phyloP scores from a whole-genome alignment of 2,329 filamentous ascomycete genomes.

The Cordyceps javanica region DNA sequence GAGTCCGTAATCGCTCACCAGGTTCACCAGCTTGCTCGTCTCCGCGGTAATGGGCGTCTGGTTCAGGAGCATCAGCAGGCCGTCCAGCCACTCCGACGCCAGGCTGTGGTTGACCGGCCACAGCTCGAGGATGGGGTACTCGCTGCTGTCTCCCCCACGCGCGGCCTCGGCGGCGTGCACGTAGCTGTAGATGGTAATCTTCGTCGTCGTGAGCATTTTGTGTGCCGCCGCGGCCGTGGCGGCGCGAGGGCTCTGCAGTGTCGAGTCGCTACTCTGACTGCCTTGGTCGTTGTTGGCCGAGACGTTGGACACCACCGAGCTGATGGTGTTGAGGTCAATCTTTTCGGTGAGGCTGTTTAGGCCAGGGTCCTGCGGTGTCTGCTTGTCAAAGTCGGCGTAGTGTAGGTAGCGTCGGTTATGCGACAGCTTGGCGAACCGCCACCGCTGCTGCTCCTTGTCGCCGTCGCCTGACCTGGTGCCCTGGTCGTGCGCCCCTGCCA shows the following conservation, averaged over 20 bases:
- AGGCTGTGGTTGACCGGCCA: conserved; percentile 73
- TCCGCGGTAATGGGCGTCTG: conserved; percentile 96
- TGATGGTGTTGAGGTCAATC: conserved; percentile 80
- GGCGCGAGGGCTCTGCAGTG: conserved; percentile 28
- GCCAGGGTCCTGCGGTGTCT: conserved; percentile 58
- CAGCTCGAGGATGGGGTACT: conserved; percentile 74
- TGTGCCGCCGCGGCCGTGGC: neutral
- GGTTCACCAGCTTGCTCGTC: conserved; percentile 79
- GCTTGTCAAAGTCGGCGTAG: conserved; percentile 74
- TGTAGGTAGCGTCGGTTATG: conserved; percentile 88
- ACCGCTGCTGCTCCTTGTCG: conserved; percentile 36
- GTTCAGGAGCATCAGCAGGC: conserved; percentile 87
- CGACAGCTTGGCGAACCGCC: conserved; percentile 82
- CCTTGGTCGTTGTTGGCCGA: conserved; percentile 44
- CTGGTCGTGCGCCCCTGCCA: conserved; percentile 24
- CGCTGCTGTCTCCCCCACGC: conserved; percentile 37
- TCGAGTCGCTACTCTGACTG: conserved; percentile 38
- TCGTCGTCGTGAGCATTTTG: conserved; percentile 55
- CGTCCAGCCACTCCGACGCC: conserved; percentile 95
- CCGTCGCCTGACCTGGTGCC: conserved; percentile 31
- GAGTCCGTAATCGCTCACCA: conserved; percentile 84
- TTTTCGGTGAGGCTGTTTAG: conserved; percentile 72
- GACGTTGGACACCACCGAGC: conserved; percentile 90
- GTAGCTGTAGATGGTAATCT: conserved; percentile 86
- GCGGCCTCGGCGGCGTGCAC: conserved; percentile 34